phyloP scores from a whole-genome alignment of 1,284 basidiomycete species.

The Athelia sp. region DNA sequence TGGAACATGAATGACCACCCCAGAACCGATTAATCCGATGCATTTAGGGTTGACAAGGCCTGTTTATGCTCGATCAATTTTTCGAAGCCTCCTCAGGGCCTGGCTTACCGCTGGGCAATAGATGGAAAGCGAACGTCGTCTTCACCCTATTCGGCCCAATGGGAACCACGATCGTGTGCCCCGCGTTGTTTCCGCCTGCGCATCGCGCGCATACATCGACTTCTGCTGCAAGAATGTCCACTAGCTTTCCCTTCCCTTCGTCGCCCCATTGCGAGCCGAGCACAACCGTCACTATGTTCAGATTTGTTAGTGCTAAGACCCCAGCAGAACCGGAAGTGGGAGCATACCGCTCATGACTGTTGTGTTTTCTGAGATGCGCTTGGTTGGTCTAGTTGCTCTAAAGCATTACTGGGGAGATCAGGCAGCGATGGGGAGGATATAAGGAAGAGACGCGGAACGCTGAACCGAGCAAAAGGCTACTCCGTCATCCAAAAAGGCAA shows the following conservation, averaged over 20 bases:
- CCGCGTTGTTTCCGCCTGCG: constrained; percentile 98
- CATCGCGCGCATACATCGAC: constrained; percentile 94
- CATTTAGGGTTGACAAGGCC: constrained; percentile 90
- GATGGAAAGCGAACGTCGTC: constrained; percentile 93
- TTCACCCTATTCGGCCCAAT: constrained; percentile 61
- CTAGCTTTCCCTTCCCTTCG: constrained; percentile 95
- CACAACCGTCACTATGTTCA: constrained; percentile 63
- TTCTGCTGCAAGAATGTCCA: constrained; percentile 86
- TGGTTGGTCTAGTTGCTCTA: neutral
- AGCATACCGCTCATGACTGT: constrained; percentile 16
- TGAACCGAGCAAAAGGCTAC: neutral
- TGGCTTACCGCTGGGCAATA: constrained; percentile 89
- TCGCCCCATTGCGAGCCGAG: constrained; percentile 94
- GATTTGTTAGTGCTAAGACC: neutral
- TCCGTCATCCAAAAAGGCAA: neutral
- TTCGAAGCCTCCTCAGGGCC: too few species aligned
- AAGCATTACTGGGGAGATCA: neutral
- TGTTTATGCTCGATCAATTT: too few species aligned
- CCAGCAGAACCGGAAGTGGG: constrained; percentile 3
- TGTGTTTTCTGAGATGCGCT: neutral
- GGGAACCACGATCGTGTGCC: constrained; percentile 94
- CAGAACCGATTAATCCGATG: constrained; percentile 86
- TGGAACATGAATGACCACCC: constrained; percentile 93
- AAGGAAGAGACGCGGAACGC: neutral
- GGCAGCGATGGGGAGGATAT: neutral